Percentiles rank a stretch among this genome's conserved stretches.
phyloP scores from a whole-genome alignment of 257 asterid genomes.

The Solanum paucissectum region DNA sequence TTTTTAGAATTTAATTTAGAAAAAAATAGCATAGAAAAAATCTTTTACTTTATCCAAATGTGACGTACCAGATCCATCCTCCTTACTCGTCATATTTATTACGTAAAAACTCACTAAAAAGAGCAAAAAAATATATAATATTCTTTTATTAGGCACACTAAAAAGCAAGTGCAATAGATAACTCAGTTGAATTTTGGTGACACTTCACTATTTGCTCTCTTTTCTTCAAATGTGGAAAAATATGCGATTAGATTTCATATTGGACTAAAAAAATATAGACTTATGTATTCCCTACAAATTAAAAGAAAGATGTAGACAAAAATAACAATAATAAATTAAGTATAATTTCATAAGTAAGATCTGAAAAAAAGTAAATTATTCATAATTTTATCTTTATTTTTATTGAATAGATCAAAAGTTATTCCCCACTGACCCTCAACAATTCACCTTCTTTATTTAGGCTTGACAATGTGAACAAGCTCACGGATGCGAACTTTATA shows the following conservation, averaged over 20 bases:
- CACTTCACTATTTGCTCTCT: not conserved
- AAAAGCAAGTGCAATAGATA: not conserved
- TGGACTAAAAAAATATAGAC: not conserved
- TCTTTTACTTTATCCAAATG: not conserved
- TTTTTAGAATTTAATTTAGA: not conserved
- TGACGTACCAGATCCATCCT: not conserved
- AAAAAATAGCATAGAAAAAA: not conserved
- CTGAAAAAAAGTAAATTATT: no score
- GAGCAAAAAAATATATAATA: not conserved
- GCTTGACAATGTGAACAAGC: not conserved
- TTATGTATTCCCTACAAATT: not conserved
- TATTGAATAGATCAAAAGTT: no score
- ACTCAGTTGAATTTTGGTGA: not conserved
- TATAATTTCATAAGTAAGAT: no score
- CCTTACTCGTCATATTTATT: not conserved
- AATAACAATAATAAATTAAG: not conserved
- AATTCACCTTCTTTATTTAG: not conserved
- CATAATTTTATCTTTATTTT: no score
- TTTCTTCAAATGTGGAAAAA: not conserved
- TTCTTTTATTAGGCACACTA: not conserved
- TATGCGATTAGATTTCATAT: not conserved
- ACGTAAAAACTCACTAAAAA: not conserved
- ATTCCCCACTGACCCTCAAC: fast-evolving
- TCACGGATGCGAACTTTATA: not conserved
- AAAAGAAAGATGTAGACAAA: not conserved